phyloP scores from a whole-genome alignment of 2,329 filamentous ascomycete genomes.

The Calonectria leucothoes region DNA sequence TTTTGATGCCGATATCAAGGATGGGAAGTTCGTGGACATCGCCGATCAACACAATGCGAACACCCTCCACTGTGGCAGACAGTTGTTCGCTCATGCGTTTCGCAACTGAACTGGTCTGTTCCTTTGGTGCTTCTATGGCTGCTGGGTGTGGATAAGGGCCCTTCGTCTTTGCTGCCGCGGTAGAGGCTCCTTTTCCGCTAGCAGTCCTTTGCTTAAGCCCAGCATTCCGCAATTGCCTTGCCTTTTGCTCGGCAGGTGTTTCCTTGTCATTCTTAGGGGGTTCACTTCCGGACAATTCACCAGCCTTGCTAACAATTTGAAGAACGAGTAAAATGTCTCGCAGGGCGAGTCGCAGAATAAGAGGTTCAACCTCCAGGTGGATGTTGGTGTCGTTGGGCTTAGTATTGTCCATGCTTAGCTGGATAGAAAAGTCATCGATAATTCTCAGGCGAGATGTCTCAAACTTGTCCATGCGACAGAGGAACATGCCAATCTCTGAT shows the following conservation, averaged over 20 bases:
- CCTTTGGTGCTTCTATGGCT: constrained; percentile 38
- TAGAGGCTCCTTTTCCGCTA: constrained; percentile 67
- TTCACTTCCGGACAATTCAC: constrained; percentile 81
- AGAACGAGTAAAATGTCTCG: constrained; percentile 94
- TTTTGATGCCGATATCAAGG: constrained; percentile 92
- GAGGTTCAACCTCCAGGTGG: constrained; percentile 87
- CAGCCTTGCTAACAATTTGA: constrained; percentile 91
- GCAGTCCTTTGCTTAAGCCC: constrained; percentile 67
- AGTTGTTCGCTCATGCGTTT: constrained; percentile 74
- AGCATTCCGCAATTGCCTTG: constrained; percentile 62
- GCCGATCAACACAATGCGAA: constrained; percentile 93
- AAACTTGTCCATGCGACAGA: constrained; percentile 98
- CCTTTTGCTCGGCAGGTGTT: constrained; percentile 63
- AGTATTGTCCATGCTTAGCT: constrained; percentile 84
- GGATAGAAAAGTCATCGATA: constrained; percentile 94
- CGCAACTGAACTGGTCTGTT: constrained; percentile 25
- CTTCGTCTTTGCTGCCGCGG: constrained; percentile 53
- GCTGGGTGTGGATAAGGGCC: constrained; percentile 52
- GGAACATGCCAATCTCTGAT: constrained; percentile 95
- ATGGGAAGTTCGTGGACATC: constrained; percentile 96
- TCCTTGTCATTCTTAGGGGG: constrained; percentile 56
- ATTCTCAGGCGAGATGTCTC: constrained; percentile 91
- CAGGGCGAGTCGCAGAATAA: constrained; percentile 89
- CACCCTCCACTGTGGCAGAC: constrained; percentile 85
- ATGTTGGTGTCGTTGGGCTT: constrained; percentile 77